Evolutionary conservation across 306 rosid species (phyloP), one percentile per base, ranked within the genome.

Genomic region (Quercus rubra): DNA sequence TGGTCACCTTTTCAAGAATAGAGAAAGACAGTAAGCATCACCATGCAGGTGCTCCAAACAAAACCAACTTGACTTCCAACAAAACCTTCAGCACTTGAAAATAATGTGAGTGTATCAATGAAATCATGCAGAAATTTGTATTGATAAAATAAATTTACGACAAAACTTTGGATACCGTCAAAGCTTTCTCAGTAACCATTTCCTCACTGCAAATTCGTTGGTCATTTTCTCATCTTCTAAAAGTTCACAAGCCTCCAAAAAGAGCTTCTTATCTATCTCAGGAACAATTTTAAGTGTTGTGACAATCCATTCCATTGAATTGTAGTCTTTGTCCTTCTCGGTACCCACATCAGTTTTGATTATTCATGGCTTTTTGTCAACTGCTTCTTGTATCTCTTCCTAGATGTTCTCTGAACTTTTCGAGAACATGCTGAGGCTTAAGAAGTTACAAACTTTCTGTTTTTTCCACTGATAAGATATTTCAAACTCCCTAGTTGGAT

Each of bases 211-310:
- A 67, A 89, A 87, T 87, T 77, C 78, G 77, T 71, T 78, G 8
- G 41, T 0, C 71, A 85, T 80, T 54, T 87, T 87, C 69, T 85
- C 88, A 41, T 87, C 91, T 80, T 89, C 90, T 12, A 89, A 82
- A 43, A 83, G 77, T 63, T 80, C 58, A 85, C 87, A 85, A 21
- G 93, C 93, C 80, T 89, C 90, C 87, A 84, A 78, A 73, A 87
- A 83, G 62, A 85, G 86, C 77, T 84, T 89, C 20, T 87, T 88
- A 25, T 78, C 80, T 88, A 87, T 81, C 77, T 84, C 80, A 15
- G 90, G 89, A 23, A 87, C 84, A 18, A 83, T 81, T 33, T 33
- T 5, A 33, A 33, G 38, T 5, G 38, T 33, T 5, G 7, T 33
- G 38, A 33, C 38, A 33, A 33, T 33, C 5, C 38, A 33, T 33